These are phyloP conservation scores for Monosporascus sp. DNA, from an alignment of 2,329 filamentous ascomycete species.

Conservation along the genomic window DNA sequence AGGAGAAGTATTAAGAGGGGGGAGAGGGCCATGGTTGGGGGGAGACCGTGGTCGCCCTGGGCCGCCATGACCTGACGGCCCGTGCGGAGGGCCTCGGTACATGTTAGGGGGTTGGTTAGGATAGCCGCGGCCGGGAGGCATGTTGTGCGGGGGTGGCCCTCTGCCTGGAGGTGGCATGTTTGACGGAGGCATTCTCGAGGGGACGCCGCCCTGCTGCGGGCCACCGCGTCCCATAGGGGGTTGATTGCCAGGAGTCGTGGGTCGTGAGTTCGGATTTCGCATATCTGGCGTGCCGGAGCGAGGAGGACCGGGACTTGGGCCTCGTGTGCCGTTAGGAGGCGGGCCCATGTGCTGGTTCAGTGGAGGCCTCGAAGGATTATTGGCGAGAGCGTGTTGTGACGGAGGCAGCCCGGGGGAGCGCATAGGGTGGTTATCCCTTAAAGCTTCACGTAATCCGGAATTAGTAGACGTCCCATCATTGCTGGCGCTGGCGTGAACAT, in stretches of 20 bases:
- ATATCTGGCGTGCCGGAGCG: slow-evolving; percentile 10
- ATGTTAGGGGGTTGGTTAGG: slow-evolving; percentile 22
- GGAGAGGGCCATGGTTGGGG: slow-evolving; percentile 14
- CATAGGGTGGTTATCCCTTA: slow-evolving; percentile 34
- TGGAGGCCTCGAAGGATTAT: slow-evolving; percentile 41
- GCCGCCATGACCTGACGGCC: slow-evolving; percentile 17
- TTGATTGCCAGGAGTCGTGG: slow-evolving; percentile 22
- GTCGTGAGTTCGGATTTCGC: slow-evolving; percentile 22
- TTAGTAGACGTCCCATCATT: slow-evolving; percentile 50
- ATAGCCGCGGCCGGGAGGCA: slow-evolving; percentile 23
- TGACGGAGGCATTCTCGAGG: slow-evolving; percentile 20
- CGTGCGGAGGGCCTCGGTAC: slow-evolving; percentile 17
- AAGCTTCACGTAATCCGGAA: slow-evolving; percentile 49
- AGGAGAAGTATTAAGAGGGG: slow-evolving; percentile 34
- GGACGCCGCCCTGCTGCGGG: slow-evolving; percentile 16
- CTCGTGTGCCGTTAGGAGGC: slow-evolving; percentile 27
- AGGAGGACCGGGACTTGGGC: slow-evolving; percentile 27
- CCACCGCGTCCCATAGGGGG: slow-evolving; percentile 17
- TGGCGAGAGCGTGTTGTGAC: slow-evolving; percentile 35
- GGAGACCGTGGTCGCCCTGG: slow-evolving; percentile 17
- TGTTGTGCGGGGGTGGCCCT: slow-evolving; percentile 20
- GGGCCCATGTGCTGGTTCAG: slow-evolving; percentile 28
- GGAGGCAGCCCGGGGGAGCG: slow-evolving; percentile 34
- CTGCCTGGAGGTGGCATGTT: slow-evolving; percentile 17
- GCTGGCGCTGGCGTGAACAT: slow-evolving; percentile 41